Evolutionary conservation across 257 asterid species (phyloP), one percentile per base, ranked within the genome.

Genomic region (Fraxinus quadrangulata): DNA sequence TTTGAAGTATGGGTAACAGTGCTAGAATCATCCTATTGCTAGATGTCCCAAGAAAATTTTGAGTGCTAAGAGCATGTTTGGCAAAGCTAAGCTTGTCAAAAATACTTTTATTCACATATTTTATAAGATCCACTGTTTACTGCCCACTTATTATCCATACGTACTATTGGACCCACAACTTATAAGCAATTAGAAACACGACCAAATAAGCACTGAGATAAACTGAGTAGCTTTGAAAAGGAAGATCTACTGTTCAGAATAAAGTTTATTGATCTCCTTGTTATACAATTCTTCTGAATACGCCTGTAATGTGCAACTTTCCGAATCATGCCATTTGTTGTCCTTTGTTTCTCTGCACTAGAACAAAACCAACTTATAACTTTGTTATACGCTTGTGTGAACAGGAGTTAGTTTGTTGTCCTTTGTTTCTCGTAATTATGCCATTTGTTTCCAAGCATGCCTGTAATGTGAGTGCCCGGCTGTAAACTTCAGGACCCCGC

Each of bases 361-460:
- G 75, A n/a, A 21, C 71, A 37, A 61, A 67, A 10, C 49, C 75
- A 67, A n/a, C 67, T 54, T 77, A 17, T 47, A 39, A 30, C 8
- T 59, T 36, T 70, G 33, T 39, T 13, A 26, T 61, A 14, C 37
- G 21, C 68, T 75, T 73, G 77, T 21, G 59, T 78, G 73, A 72
- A 19, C 73, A 45, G 14, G 31, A 73, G 70, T 67, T 36, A 74
- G 24, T 77, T 77, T 74, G 26, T 66, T 31, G 21, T 70, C 72
- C 72, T 59, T 77, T 24, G 34, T 19, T 51, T 73, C 39, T 54
- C 28, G 34, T 37, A 34, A 39, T 40, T 26, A 59, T 28, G 34
- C 30, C 47, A 65, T 61, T 23, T 70, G 39, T 77, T 56, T 16
- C 34, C 30, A 4, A 34, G 47, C 26, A 59, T 65, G 74, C 56